Conservation (phyloP, 2,329 filamentous ascomycete species). For the Tolypocladium tundrense region DNA sequence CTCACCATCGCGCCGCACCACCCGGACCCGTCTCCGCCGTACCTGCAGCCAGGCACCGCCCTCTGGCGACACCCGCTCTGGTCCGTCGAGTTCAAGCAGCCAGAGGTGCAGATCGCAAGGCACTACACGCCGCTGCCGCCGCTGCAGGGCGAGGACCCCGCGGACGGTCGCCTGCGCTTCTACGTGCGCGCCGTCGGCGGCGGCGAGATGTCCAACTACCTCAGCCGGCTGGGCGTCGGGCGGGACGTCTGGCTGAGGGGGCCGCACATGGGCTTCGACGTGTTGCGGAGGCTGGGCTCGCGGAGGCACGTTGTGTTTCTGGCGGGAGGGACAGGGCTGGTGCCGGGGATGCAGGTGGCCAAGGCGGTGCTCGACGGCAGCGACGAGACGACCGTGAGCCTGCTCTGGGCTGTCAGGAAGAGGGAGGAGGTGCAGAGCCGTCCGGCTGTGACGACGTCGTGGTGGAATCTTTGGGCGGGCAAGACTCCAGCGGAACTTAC, state of each 20-base stretch:
- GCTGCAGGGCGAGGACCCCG: constrained; percentile 11
- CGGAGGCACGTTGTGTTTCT: constrained; percentile 59
- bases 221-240: constrained; percentile 54
- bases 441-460: constrained; percentile 5
- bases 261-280: constrained; percentile 59
- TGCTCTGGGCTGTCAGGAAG: constrained; percentile 73
- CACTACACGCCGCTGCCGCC: constrained; percentile 83
- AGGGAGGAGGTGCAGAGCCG: constrained; percentile 36
- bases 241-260: constrained; percentile 66
- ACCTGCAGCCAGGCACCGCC: constrained; percentile 13
- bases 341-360: constrained; percentile 75
- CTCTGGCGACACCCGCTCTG: constrained; percentile 52
- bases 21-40: constrained; percentile 15
- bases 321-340: constrained; percentile 87
- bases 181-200: constrained; percentile 67
- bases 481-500: constrained; percentile 11
- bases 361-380: constrained; percentile 43
- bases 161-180: constrained; percentile 49
- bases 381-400: constrained; percentile 38
- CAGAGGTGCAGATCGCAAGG: constrained; percentile 81
- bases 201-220: constrained; percentile 79
- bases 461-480: constrained; percentile 14
- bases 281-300: constrained; percentile 22
- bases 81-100: constrained; percentile 91
- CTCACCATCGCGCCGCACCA: constrained; percentile 47